Evolutionary conservation across 1,284 basidiomycete genomes (phyloP).

Genomic region (Amylostereum chailletii): DNA sequence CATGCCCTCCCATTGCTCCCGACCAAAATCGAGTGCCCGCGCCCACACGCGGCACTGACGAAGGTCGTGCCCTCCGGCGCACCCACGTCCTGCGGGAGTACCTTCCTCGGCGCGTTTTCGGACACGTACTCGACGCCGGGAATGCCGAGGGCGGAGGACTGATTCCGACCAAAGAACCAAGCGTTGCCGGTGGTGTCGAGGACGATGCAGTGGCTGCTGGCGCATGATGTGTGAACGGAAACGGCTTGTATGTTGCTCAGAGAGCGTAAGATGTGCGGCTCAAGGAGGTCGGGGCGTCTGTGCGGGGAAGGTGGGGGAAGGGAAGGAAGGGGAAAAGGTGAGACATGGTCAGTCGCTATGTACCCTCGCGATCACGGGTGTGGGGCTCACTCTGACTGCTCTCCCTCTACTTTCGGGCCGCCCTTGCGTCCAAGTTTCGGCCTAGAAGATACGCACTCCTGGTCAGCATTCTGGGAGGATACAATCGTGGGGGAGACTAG

Average conservation of each 20-base stretch:
- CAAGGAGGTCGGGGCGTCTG: constrained; percentile 65
- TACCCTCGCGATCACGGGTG: not conserved
- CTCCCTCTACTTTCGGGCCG: constrained; percentile 35
- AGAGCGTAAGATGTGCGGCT: constrained; percentile 84
- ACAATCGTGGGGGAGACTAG: constrained; percentile 6
- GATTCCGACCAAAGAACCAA: constrained; percentile 83
- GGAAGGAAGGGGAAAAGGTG: constrained; percentile 6
- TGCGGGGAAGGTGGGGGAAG: constrained; percentile 1
- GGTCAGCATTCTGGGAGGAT: constrained; percentile 1
- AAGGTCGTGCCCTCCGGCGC: constrained; percentile 56
- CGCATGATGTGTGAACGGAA: constrained; percentile 68
- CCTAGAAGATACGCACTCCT: constrained; percentile 29
- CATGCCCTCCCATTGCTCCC: constrained; percentile 78
- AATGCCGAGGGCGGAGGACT: constrained; percentile 49
- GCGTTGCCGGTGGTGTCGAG: constrained; percentile 73
- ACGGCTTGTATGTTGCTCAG: constrained; percentile 71
- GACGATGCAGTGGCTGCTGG: constrained; percentile 66
- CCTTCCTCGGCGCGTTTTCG: constrained; percentile 60
- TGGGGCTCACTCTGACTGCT: constrained; percentile 22
- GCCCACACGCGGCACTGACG: constrained; percentile 75
- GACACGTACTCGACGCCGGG: constrained; percentile 49
- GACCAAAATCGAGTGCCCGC: constrained; percentile 77
- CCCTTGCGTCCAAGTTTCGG: constrained; percentile 59
- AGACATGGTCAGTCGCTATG: not conserved
- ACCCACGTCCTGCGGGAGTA: constrained; percentile 56